Conservation (phyloP, 371 early-diverging fungal species). For the Mortierella sp. region DNA sequence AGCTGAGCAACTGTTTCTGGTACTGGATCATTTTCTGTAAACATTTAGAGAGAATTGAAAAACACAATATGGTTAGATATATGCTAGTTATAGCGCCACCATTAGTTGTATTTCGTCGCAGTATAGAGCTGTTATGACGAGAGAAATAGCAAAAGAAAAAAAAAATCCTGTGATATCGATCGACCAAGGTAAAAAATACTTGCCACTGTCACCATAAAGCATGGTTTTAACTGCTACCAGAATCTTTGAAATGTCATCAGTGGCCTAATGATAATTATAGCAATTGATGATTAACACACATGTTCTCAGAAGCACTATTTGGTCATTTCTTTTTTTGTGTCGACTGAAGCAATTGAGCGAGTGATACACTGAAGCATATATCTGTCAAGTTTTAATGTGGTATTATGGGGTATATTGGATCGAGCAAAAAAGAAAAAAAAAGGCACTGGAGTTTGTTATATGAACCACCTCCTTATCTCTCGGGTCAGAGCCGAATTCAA, state of each 20-base stretch:
- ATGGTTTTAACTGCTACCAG: constrained; percentile 92
- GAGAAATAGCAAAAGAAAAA: background rate
- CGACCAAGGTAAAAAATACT: constrained; percentile 9
- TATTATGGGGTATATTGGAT: background rate
- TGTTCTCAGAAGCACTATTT: constrained; percentile 7
- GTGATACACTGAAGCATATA: background rate
- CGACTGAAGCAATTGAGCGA: too few relatives aligned
- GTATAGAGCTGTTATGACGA: background rate
- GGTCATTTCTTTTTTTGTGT: background rate
- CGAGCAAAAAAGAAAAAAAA: background rate
- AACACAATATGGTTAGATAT: background rate
- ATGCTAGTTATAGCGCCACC: background rate
- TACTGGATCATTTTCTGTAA: constrained; percentile 84
- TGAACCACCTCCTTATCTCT: background rate
- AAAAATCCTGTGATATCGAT: background rate
- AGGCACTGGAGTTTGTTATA: too few relatives aligned
- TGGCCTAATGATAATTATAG: constrained; percentile 71
- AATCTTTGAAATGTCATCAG: constrained; percentile 96
- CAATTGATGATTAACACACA: constrained; percentile 12
- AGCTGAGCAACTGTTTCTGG: constrained; percentile 95
- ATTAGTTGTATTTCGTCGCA: too few relatives aligned
- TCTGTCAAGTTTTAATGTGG: too few relatives aligned
- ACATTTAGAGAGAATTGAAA: background rate
- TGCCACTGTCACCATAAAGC: constrained; percentile 93
- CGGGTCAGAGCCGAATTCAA: background rate